phyloP scores from a whole-genome alignment of 2,329 filamentous ascomycete species.

The Trichoderma sp. region DNA sequence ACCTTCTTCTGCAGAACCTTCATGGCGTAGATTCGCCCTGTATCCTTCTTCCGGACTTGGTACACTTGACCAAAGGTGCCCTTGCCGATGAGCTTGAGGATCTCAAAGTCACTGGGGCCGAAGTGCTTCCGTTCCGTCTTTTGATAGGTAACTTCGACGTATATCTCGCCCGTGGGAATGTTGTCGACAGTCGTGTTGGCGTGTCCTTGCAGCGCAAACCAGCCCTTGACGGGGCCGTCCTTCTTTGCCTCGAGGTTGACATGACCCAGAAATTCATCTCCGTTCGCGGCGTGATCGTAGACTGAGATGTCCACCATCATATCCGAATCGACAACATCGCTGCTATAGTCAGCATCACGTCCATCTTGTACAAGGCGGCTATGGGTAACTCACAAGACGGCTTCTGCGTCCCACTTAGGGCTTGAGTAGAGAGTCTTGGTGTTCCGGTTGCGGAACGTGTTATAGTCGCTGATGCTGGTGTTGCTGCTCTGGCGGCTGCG shows the following conservation, averaged over 20 bases:
- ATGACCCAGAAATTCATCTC: conserved; percentile 90
- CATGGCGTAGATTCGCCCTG: conserved; percentile 95
- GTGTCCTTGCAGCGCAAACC: conserved; percentile 80
- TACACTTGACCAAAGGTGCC: conserved; percentile 98
- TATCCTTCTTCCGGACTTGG: conserved; percentile 97
- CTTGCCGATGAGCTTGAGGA: conserved; percentile 94
- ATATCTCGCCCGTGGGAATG: conserved; percentile 82
- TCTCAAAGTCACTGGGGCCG: conserved; percentile 93
- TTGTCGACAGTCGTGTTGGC: conserved; percentile 71
- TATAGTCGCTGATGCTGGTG: conserved; percentile 75
- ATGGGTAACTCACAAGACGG: conserved; percentile 73
- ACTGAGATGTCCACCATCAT: conserved; percentile 91
- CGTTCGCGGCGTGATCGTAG: conserved; percentile 77
- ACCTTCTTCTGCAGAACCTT: conserved; percentile 99
- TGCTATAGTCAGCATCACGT: conserved; percentile 42
- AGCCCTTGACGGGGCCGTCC: conserved; percentile 74
- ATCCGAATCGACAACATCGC: conserved; percentile 90
- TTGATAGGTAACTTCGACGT: conserved; percentile 83
- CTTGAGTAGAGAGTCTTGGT: conserved; percentile 66
- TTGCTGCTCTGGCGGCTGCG: conserved; percentile 95
- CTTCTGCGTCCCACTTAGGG: conserved; percentile 94
- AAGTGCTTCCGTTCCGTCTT: conserved; percentile 87
- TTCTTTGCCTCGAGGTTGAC: conserved; percentile 73
- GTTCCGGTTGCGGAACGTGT: conserved; percentile 61
- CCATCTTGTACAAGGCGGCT: background rate